Base-by-base conservation (phyloP, 2,329 filamentous ascomycete species). In the Ophiosphaerella narmari region DNA sequence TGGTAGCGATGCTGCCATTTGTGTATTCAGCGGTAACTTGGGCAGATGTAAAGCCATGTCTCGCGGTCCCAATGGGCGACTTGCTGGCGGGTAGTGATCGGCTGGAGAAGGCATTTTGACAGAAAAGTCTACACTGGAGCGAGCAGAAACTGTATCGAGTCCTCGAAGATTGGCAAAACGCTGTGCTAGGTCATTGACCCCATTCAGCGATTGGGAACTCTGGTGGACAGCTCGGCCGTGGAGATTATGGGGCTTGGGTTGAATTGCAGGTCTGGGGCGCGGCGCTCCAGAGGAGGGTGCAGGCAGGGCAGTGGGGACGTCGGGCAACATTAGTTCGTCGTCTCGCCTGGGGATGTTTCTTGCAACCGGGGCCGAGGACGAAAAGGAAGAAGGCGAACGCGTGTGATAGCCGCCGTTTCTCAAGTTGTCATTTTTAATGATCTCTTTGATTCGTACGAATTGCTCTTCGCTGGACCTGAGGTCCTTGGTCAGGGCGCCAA, bases 161-260 rank as follows among this genome's bases (percentile, higher is more conserved):
- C 63, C 60, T 42, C 68, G 63, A 7, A 75, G 57, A 33, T 69
- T 73, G 13, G 72, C 71, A 46, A 76, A 75, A 1, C 74, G 66
- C 31, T 74, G 66, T n/a, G 63, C 62, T 5, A 76, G 67, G 16
- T 71, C 67, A 43, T 63, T 66, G 1, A 48, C 44, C 23, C 60
- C 63, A 42, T 65, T 67, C 7, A 60, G 21, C 5, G 59, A 63
- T 0, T 58, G 37, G 8, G 56, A 47, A 12, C 62, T 70, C n/a
- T 76, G 65, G 16, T 74, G 73, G 13, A 87, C 67, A 4, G 80
- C 76, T 36, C 86, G 85, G 1, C 86, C 86, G 60, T 87, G 85
- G 2, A 90, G 76, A 4, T 81, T 80, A 44, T 84, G 78, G 0
- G 88, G 88, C 58, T 91, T 91, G 2, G 87, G 87, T 21, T 86